phyloP scores from a whole-genome alignment of 2,329 filamentous ascomycete species.

The Arthrobotrys iridis region DNA sequence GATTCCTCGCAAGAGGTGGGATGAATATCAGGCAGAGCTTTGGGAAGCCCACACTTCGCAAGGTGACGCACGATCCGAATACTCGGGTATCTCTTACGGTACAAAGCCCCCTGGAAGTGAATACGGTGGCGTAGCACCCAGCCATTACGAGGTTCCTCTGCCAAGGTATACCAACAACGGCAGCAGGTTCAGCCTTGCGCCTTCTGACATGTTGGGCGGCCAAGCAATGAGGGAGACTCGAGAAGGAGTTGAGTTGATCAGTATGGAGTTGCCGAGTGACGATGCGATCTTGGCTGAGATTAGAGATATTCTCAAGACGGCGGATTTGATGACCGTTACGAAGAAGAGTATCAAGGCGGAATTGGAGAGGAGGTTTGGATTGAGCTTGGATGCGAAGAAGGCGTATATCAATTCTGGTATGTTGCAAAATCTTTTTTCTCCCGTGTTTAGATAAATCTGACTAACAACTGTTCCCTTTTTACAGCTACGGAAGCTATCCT shows the following conservation, averaged over 20 bases:
- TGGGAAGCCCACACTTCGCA: conserved; percentile 92
- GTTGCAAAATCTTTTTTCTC: conserved; percentile 60
- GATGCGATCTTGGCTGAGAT: conserved; percentile 93
- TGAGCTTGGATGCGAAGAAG: conserved; percentile 85
- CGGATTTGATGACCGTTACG: conserved; percentile 96
- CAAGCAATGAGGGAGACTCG: conserved; percentile 65
- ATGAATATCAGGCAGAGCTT: conserved; percentile 96
- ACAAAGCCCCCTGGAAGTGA: conserved; percentile 74
- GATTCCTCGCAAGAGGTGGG: conserved; percentile 98
- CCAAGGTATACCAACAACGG: conserved; percentile 63
- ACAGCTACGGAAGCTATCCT: conserved; percentile 79
- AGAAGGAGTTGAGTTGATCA: conserved; percentile 78
- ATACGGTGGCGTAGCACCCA: conserved; percentile 66
- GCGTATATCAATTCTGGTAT: conserved; percentile 93
- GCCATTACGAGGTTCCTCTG: conserved; percentile 67
- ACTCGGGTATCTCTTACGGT: conserved; percentile 93
- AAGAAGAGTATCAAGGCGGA: conserved; percentile 98
- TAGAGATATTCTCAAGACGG: conserved; percentile 86
- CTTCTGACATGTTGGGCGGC: conserved; percentile 75
- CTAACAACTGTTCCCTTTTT: conserved; percentile 59
- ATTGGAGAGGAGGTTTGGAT: conserved; percentile 87
- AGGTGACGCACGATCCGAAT: conserved; percentile 78
- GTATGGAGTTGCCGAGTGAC: conserved; percentile 83
- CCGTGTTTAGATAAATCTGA: conserved; percentile 19
- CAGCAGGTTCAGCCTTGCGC: conserved; percentile 82